These are phyloP conservation scores for Penicillium atrosanguineum DNA, from an alignment of 495 filamentous ascomycete genomes.

Conservation along the genomic window DNA sequence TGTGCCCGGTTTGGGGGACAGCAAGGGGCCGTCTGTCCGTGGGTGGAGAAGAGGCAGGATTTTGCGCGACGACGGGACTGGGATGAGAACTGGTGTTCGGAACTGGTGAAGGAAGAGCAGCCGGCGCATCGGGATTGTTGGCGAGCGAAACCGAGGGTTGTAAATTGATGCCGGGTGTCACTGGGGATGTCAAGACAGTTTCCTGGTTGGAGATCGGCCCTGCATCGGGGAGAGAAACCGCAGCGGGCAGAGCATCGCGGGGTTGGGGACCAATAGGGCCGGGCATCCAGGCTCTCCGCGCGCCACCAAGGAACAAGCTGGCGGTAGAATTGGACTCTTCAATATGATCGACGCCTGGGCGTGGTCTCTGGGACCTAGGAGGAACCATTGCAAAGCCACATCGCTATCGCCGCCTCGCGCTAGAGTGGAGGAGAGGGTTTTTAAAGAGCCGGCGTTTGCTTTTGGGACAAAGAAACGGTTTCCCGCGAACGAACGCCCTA, in stretches of 20 bases:
- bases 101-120: conserved; percentile 18
- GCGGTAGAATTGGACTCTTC: conserved; percentile 68
- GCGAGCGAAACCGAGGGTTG: background rate
- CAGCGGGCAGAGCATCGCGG: background rate
- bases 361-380: conserved; percentile 2
- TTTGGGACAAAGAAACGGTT: background rate
- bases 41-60: background rate
- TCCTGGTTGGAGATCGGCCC: background rate
- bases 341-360: conserved; percentile 25
- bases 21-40: background rate
- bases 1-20: background rate
- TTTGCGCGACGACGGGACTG: conserved; percentile 8
- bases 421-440: background rate
- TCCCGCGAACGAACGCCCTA: too few species aligned
- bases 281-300: conserved; percentile 67
- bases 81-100: conserved; percentile 16
- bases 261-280: background rate
- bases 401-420: background rate
- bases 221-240: background rate
- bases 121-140: conserved; percentile 3
- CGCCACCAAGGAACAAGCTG: conserved; percentile 61
- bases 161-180: conserved; percentile 20
- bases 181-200: conserved; percentile 22
- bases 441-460: background rate
- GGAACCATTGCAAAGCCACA: conserved; percentile 4